A percentile compares a stretch with the other conserved stretches of the same genome.
These are phyloP conservation scores for Colletotrichum musae DNA, from an alignment of 2,329 filamentous ascomycete species.

Conservation along the genomic window DNA sequence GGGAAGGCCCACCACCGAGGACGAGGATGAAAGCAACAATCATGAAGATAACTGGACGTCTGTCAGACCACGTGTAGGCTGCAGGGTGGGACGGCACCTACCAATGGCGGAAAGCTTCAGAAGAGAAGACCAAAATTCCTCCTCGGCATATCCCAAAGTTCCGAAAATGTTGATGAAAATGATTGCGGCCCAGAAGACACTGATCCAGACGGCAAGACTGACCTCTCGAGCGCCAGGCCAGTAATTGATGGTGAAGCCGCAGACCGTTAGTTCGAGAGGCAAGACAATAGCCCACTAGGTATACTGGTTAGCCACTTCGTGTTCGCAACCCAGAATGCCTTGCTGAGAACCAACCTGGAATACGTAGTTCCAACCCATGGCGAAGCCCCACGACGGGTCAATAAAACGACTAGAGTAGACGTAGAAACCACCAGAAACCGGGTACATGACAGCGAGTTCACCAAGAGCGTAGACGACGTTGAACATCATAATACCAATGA, in stretches of 20 bases:
- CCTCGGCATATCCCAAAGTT: conserved; percentile 65
- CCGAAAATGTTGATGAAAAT: conserved; percentile 63
- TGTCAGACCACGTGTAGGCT: background rate
- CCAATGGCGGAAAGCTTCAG: conserved; percentile 65
- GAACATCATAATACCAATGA: conserved; percentile 69
- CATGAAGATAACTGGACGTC: conserved; percentile 68
- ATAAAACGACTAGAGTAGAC: conserved; percentile 70
- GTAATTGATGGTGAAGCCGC: conserved; percentile 62
- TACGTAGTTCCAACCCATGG: conserved; percentile 66
- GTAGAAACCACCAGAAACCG: conserved; percentile 72
- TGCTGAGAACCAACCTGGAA: conserved; percentile 49
- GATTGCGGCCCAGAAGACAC: conserved; percentile 64
- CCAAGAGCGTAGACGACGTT: conserved; percentile 72
- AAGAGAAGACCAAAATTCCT: conserved; percentile 69
- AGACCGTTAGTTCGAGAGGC: conserved; percentile 64
- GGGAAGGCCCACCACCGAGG: conserved; percentile 71
- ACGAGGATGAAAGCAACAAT: conserved; percentile 72
- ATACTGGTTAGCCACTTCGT: background rate
- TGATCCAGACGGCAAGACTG: conserved; percentile 67
- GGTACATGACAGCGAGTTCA: conserved; percentile 69
- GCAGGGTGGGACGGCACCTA: background rate
- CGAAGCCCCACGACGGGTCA: conserved; percentile 68
- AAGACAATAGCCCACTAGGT: conserved; percentile 60
- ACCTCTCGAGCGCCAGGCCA: conserved; percentile 58
- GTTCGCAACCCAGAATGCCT: background rate